Evolutionary conservation across 768 basidiomycete genomes (phyloP).

Genomic region (Coprinopsis marcescibilis): DNA sequence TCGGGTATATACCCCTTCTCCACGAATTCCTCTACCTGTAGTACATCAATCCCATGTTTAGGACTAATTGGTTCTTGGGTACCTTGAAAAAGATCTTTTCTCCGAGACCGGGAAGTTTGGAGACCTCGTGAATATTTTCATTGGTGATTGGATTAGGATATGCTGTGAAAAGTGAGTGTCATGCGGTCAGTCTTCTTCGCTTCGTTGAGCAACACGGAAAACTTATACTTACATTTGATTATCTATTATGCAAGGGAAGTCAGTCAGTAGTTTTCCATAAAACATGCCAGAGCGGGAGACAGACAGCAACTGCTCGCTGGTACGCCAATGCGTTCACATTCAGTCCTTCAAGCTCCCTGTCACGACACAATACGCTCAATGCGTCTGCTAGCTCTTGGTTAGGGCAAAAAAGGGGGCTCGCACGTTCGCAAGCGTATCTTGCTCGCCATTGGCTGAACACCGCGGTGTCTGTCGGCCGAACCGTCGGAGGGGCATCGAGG

Average conservation of each 20-base stretch:
- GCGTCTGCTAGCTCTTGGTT: slow-evolving; percentile 62
- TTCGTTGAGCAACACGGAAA: too few relatives aligned
- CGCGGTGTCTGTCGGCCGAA: slow-evolving; percentile 18
- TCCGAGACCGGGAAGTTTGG: slow-evolving; percentile 44
- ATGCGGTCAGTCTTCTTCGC: too few relatives aligned
- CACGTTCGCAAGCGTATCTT: slow-evolving; percentile 54
- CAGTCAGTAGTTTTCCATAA: neutral
- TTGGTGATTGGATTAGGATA: slow-evolving; percentile 40
- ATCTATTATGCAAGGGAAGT: slow-evolving; percentile 13
- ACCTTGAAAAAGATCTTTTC: slow-evolving; percentile 19
- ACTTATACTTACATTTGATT: slow-evolving; percentile 25
- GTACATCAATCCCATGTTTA: neutral
- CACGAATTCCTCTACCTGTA: slow-evolving; percentile 60
- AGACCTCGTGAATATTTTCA: slow-evolving; percentile 33
- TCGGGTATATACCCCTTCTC: slow-evolving; percentile 40
- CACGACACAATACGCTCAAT: slow-evolving; percentile 50
- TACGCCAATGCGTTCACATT: slow-evolving; percentile 67
- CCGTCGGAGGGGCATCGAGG: slow-evolving; percentile 1
- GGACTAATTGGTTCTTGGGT: neutral
- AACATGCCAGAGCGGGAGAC: slow-evolving; percentile 18
- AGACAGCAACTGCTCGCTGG: slow-evolving; percentile 63
- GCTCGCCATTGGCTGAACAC: slow-evolving; percentile 31
- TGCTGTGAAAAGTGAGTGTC: slow-evolving; percentile 26
- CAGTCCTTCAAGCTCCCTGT: slow-evolving; percentile 63
- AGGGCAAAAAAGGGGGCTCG: slow-evolving; percentile 60